A percentile compares a stretch with the other conserved stretches of the same genome.
Conservation (phyloP, 331 rosid species). For the Dryas integrifolia region DNA sequence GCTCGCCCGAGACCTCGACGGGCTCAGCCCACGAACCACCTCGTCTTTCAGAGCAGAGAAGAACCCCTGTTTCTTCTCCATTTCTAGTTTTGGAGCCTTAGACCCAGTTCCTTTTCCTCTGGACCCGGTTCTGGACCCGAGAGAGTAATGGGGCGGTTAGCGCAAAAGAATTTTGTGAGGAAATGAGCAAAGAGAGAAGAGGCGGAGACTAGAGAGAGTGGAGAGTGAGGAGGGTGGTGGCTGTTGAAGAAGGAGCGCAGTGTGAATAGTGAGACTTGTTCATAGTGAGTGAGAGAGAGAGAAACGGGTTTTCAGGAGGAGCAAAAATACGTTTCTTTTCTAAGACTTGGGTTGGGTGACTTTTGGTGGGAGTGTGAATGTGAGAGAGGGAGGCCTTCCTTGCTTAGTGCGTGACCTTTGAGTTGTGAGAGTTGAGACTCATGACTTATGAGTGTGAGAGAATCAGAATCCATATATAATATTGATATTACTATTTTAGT, state of each 20-base stretch:
- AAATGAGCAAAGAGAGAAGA: not conserved
- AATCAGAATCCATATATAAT: too few species aligned
- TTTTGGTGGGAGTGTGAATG: not conserved
- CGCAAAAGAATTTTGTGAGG: not conserved
- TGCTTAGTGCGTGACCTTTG: not conserved
- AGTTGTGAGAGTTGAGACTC: too few species aligned
- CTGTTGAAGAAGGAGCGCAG: conserved; percentile 1
- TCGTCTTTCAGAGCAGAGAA: conserved; percentile 87
- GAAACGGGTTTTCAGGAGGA: not conserved
- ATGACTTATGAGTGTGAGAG: too few species aligned
- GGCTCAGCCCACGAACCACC: conserved; percentile 89
- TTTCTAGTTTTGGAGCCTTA: conserved; percentile 5
- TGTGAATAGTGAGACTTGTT: conserved; percentile 21
- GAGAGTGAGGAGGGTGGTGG: not conserved
- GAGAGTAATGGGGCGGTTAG: not conserved
- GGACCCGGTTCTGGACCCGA: conserved; percentile 8
- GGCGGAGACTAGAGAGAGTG: not conserved
- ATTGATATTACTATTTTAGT: too few species aligned
- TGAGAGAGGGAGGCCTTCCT: too few species aligned
- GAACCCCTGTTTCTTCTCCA: conserved; percentile 93
- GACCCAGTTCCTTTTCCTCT: not conserved
- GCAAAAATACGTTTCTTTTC: not conserved
- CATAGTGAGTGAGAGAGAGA: not conserved
- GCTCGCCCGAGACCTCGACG: conserved; percentile 71
- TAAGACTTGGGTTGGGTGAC: not conserved